Evolutionary conservation across 495 filamentous ascomycete genomes (phyloP).

Genomic region (Amphirosellinia nigrospora): DNA sequence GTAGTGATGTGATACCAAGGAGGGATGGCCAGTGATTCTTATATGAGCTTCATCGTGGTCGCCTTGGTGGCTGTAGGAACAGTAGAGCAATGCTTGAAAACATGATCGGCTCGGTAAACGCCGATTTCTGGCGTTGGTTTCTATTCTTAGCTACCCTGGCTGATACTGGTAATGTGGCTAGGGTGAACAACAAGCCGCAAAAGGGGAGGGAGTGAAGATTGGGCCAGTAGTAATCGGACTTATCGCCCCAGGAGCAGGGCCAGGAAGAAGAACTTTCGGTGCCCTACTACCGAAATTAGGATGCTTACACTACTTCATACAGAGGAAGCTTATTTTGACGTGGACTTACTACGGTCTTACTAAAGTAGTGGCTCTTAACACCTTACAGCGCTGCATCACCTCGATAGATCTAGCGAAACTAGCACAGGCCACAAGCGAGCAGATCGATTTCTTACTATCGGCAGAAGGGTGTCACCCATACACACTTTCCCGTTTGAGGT

Average conservation of each 20-base stretch:
- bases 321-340: constrained; percentile 18
- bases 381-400: background rate
- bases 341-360: constrained; percentile 22
- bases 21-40: constrained; percentile 1
- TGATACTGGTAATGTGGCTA: background rate
- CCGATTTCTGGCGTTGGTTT: background rate
- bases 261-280: background rate
- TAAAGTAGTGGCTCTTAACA: background rate
- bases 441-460: background rate
- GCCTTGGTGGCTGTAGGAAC: background rate
- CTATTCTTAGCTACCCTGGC: constrained; percentile 2
- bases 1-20: background rate
- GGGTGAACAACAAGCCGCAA: background rate
- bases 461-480: background rate
- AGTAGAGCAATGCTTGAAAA: background rate
- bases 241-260: background rate
- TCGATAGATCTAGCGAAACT: background rate
- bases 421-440: background rate
- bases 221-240: constrained; percentile 7
- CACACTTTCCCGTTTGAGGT: background rate
- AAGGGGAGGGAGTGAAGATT: too few relatives aligned
- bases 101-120: constrained; percentile 1
- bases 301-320: constrained; percentile 16
- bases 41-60: background rate
- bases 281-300: constrained; percentile 3